Percentiles rank a stretch among this genome's conserved stretches.
Conservation (phyloP, 2,329 filamentous ascomycete species). For the Aspergillus texensis region DNA sequence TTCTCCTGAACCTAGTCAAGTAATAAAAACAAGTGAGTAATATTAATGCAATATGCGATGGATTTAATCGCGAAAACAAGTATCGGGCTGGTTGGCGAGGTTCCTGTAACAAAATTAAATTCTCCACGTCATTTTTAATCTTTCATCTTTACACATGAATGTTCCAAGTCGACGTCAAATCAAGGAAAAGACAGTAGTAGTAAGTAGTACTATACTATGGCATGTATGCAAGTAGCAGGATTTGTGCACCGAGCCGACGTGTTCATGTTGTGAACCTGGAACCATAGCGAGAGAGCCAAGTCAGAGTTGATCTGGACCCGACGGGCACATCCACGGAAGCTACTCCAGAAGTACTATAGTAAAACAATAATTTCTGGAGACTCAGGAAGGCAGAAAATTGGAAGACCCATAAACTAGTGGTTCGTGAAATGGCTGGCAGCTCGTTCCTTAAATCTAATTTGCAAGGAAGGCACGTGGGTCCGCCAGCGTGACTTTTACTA, state of each 20-base stretch:
- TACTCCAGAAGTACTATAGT: neutral
- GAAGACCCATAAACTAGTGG: conserved; percentile 21
- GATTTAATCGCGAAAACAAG: neutral
- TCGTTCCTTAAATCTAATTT: conserved; percentile 19
- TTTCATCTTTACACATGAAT: neutral
- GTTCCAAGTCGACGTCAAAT: neutral
- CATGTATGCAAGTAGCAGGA: neutral
- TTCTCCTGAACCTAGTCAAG: neutral
- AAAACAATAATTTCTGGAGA: conserved; percentile 17
- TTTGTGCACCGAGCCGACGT: neutral
- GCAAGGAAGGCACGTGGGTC: conserved; percentile 21
- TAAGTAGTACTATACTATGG: neutral
- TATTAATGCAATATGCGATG: neutral
- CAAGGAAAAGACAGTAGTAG: neutral
- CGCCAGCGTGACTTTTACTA: neutral
- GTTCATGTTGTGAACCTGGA: neutral
- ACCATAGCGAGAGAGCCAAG: neutral
- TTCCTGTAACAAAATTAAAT: neutral
- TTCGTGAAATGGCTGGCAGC: conserved; percentile 16
- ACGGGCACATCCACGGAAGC: neutral
- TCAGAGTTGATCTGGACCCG: conserved; percentile 1
- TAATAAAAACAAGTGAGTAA: neutral
- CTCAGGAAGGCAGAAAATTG: conserved; percentile 8
- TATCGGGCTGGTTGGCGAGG: neutral
- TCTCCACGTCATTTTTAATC: neutral